A percentile compares a stretch with the other conserved stretches of the same genome.
phyloP scores from a whole-genome alignment of 192 early-diverging fungal genomes.

The Diversispora epigaea region DNA sequence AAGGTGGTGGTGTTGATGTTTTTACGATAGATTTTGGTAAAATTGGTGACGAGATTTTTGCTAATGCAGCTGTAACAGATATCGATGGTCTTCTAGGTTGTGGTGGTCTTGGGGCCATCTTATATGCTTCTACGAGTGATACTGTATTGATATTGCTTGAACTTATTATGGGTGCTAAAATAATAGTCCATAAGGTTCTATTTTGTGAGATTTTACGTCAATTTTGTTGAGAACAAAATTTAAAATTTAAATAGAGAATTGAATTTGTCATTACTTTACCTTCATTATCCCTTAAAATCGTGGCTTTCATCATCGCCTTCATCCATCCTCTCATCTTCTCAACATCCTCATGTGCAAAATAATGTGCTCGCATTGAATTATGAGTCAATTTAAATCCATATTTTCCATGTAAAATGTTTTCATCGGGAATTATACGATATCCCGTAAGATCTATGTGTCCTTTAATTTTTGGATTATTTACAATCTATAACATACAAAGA shows the following conservation, averaged over 20 bases:
- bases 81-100: neutral
- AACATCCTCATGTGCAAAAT: slow-evolving; percentile 58
- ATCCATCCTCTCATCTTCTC: slow-evolving; percentile 56
- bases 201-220: neutral
- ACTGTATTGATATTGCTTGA: slow-evolving; percentile 60
- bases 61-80: neutral
- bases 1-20: too few relatives aligned
- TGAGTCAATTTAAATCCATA: slow-evolving; percentile 64
- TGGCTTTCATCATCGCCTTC: slow-evolving; percentile 63
- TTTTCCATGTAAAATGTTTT: slow-evolving; percentile 57
- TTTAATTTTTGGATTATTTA: slow-evolving; percentile 38
- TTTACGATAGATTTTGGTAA: too few relatives aligned
- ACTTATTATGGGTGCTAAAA: slow-evolving; percentile 53
- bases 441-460: slow-evolving; percentile 62
- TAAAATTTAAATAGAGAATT: neutral
- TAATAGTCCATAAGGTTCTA: neutral
- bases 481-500: neutral
- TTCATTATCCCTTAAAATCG: slow-evolving; percentile 51
- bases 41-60: neutral
- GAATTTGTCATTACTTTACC: slow-evolving; percentile 20
- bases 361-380: slow-evolving; percentile 55
- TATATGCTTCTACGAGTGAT: slow-evolving; percentile 52
- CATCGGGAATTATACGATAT: slow-evolving; percentile 59
- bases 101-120: slow-evolving; percentile 28
- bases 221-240: neutral